Conservation (phyloP, 352 stramenopile genomes). For the Globisporangium okanoganense region DNA sequence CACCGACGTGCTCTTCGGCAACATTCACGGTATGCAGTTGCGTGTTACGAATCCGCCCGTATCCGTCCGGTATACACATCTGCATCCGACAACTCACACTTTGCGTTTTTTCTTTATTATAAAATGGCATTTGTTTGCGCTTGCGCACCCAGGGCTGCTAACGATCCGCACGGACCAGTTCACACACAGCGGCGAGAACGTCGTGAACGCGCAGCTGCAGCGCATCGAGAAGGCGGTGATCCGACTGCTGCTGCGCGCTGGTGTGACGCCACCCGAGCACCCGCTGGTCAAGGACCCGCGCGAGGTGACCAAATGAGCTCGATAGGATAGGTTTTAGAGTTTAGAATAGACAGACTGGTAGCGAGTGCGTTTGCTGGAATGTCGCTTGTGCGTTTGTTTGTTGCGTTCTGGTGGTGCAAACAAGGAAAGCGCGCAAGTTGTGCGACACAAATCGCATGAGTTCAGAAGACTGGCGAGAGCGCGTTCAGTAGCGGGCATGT, state of each 20-base stretch:
- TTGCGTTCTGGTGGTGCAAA: background rate
- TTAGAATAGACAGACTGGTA: background rate
- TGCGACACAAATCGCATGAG: too few relatives aligned
- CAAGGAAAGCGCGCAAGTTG: too few relatives aligned
- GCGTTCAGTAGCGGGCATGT: too few relatives aligned
- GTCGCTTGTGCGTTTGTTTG: too few relatives aligned
- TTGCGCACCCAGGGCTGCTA: conserved; percentile 71
- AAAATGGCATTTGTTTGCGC: background rate
- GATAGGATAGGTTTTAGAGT: background rate
- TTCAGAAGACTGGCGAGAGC: too few relatives aligned
- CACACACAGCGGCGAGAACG: conserved; percentile 50
- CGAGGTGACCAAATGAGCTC: conserved; percentile 3
- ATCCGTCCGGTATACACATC: too few relatives aligned
- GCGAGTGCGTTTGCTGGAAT: background rate
- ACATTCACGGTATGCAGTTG: conserved; percentile 78
- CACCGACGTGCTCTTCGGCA: conserved; percentile 97
- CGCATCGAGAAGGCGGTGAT: conserved; percentile 63
- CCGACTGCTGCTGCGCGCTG: conserved; percentile 34
- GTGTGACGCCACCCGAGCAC: conserved; percentile 40
- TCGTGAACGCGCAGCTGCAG: conserved; percentile 69
- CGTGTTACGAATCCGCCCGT: background rate
- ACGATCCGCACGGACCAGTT: conserved; percentile 94
- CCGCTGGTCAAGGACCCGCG: conserved; percentile 21
- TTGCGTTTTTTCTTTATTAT: background rate
- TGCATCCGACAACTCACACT: background rate